Evolutionary conservation across 2,329 filamentous ascomycete genomes (phyloP).

Genomic region (Paraphoma sp.): DNA sequence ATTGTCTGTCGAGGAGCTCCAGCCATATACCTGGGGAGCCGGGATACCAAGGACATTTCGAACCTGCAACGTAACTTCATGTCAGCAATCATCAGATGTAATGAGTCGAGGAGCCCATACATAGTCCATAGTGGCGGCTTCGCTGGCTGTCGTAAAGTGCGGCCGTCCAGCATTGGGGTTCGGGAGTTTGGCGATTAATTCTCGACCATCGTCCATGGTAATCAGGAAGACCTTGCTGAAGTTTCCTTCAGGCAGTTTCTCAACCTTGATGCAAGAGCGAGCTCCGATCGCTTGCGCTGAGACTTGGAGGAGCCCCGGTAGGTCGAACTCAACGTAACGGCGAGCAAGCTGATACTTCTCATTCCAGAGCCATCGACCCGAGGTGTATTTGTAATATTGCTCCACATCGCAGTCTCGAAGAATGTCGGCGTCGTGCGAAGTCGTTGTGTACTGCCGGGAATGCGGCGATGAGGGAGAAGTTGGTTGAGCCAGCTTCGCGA

Average conservation of each 20-base stretch:
- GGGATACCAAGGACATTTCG: constrained; percentile 37
- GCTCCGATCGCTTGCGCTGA: constrained; percentile 20
- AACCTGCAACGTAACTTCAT: constrained; percentile 23
- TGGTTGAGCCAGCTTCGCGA: constrained; percentile 11
- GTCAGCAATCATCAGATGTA: constrained; percentile 27
- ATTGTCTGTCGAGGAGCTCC: constrained; percentile 31
- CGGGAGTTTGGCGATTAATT: constrained; percentile 40
- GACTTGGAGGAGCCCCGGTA: constrained; percentile 18
- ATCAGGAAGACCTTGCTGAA: constrained; percentile 50
- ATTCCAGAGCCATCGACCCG: constrained; percentile 25
- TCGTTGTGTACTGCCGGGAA: constrained; percentile 12
- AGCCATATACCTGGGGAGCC: constrained; percentile 37
- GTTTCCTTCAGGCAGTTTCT: constrained; percentile 47
- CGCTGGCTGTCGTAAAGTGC: constrained; percentile 40
- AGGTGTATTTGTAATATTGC: constrained; percentile 23
- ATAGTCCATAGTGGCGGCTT: constrained; percentile 45
- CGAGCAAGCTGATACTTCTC: constrained; percentile 21
- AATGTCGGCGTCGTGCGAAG: constrained; percentile 13
- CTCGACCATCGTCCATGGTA: constrained; percentile 32
- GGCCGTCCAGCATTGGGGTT: constrained; percentile 41
- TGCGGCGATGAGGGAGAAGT: constrained; percentile 11
- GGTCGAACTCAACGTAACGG: constrained; percentile 20
- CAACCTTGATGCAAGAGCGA: constrained; percentile 18
- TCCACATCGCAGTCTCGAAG: constrained; percentile 57
- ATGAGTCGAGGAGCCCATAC: constrained; percentile 33